A percentile compares a stretch with the other conserved stretches of the same genome.
Evolutionary conservation across 257 asterid species (phyloP).

Genomic region (Handroanthus guayacan): DNA sequence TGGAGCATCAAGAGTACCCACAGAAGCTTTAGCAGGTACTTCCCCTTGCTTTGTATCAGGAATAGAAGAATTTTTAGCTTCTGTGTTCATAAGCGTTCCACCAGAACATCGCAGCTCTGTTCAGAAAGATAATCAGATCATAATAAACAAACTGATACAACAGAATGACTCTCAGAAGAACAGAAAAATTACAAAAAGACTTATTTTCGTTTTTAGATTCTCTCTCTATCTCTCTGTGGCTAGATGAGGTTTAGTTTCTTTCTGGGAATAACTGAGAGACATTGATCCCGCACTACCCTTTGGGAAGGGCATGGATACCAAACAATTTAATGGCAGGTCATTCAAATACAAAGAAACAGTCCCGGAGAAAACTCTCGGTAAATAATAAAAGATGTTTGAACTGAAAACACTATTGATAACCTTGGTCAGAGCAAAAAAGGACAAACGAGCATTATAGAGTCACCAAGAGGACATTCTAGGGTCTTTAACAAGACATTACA

Average conservation of each 20-base stretch:
- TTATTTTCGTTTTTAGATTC: background rate
- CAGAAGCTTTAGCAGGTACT: slow-evolving; percentile 32
- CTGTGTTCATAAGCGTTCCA: slow-evolving; percentile 41
- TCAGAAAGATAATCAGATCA: background rate
- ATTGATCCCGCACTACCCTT: too few relatives aligned
- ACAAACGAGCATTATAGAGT: background rate
- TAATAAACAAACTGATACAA: background rate
- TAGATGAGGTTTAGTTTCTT: too few relatives aligned
- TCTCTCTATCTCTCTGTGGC: too few relatives aligned
- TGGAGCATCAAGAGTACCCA: slow-evolving; percentile 38
- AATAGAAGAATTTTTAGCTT: slow-evolving; percentile 39
- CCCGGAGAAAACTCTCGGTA: too few relatives aligned
- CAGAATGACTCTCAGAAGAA: background rate
- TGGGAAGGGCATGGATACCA: too few relatives aligned
- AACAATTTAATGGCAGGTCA: too few relatives aligned
- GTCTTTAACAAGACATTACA: background rate
- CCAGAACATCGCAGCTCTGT: slow-evolving; percentile 52
- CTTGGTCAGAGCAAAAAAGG: background rate
- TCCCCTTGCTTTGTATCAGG: slow-evolving; percentile 35
- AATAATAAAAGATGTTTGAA: background rate
- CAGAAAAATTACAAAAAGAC: background rate
- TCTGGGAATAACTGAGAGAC: too few relatives aligned
- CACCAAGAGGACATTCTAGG: background rate
- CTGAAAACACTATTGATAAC: background rate
- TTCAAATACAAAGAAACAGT: too few relatives aligned